phyloP scores from a whole-genome alignment of 2,329 filamentous ascomycete species.

The Exophiala alcalophila region DNA sequence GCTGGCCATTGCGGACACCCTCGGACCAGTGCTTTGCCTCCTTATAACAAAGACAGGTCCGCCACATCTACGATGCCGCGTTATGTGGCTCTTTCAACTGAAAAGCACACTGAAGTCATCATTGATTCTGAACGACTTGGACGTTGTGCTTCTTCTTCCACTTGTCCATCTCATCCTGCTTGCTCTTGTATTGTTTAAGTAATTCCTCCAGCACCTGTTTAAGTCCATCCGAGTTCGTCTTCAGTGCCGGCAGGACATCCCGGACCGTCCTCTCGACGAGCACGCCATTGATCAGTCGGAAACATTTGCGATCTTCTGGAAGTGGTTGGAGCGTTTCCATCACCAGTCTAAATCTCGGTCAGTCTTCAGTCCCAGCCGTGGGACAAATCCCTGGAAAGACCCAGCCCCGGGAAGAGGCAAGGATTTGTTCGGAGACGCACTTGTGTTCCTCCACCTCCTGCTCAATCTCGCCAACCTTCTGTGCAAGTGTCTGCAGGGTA shows the following conservation, averaged over 20 bases:
- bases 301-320: conserved; percentile 85
- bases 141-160: conserved; percentile 71
- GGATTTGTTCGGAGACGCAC: conserved; percentile 65
- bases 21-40: too few species aligned
- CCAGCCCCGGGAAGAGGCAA: too few species aligned
- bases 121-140: conserved; percentile 46
- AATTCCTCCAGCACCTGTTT: conserved; percentile 93
- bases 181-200: conserved; percentile 91
- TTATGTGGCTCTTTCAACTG: too few species aligned
- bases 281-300: conserved; percentile 97
- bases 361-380: too few species aligned
- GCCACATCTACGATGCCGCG: too few species aligned
- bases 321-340: conserved; percentile 86
- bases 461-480: conserved; percentile 96
- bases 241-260: conserved; percentile 84
- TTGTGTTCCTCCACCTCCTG: conserved; percentile 98
- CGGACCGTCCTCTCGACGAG: conserved; percentile 90
- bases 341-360: conserved; percentile 65
- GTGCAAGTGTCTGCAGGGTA: conserved; percentile 82
- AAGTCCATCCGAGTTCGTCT: conserved; percentile 90
- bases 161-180: conserved; percentile 92
- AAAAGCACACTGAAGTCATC: neutral
- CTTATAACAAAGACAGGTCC: too few species aligned
- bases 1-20: too few species aligned
- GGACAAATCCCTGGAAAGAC: too few species aligned